Evolutionary conservation across 1,139 yeast species (phyloP), one percentile per base, ranked within the genome.

Genomic region (Nematodospora anomalae): DNA sequence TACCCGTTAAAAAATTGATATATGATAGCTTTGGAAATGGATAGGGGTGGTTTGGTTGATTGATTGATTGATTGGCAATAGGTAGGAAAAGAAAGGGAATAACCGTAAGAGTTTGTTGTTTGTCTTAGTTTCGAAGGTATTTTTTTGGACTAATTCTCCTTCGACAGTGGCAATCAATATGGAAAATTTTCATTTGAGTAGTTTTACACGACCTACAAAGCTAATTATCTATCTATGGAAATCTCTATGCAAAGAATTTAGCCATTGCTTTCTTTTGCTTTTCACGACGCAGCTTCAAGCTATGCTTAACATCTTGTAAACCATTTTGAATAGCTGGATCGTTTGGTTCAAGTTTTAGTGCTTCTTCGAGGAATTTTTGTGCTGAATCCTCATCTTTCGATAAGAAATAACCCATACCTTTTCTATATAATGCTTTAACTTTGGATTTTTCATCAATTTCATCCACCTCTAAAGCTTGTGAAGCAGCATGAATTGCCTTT

Each of bases 371-470:
- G 45, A 80, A 83, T 23, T 58, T 60, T 37, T 83, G 66, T 0
- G 97, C 96, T 34, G 69, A 74, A 25, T 81, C 90, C 43, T 83
- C 86, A 55, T 86, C 81, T 54, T 83, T 83, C 20, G 70, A 64
- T 16, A 76, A 64, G 38, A 78, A 62, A 49, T 79, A 71, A 1
- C 95, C 97, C 53, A 77, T 67, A 25, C 96, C 97, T 61, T 88
- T 80, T 57, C 97, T 80, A 67, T 84, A 90, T 36, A 76, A 68
- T 0, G 96, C 96, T 67, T 90, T 90, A 6, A 95, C 88, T 57
- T 74, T 76, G 20, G 86, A 79, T 49, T 79, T 76, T 37, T 76
- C 83, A 36, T 79, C 87, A 9, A 83, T 67, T 3, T 65, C 73
- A 30, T 80, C 83, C 18, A 73, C 74, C 26, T 74, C 83, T 38